These are phyloP conservation scores for Cylindrotheca fusiformis DNA, from an alignment of 108 stramenopile genomes.

Conservation along the genomic window DNA sequence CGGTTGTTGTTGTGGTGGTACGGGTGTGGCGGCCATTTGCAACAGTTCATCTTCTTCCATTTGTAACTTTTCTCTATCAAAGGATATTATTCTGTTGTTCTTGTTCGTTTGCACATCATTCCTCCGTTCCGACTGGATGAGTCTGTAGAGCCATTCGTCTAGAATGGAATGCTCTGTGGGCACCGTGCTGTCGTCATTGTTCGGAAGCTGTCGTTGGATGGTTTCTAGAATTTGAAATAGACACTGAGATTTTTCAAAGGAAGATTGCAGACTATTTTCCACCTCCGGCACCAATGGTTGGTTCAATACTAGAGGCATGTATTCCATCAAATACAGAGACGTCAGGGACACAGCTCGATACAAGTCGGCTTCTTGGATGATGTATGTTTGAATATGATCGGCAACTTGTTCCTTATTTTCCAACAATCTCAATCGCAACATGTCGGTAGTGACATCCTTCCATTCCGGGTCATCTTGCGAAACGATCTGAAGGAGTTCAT, in stretches of 20 bases:
- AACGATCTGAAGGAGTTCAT: too few relatives aligned
- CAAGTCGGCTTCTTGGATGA: conserved; percentile 11
- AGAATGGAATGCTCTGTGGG: not conserved
- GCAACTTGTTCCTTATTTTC: too few relatives aligned
- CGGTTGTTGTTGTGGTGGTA: conserved; percentile 7
- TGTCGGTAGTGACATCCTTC: too few relatives aligned
- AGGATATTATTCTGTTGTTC: conserved; percentile 6
- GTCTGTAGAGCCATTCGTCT: not conserved
- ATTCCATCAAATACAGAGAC: conserved; percentile 4
- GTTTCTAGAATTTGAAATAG: not conserved
- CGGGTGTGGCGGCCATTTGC: conserved; percentile 34
- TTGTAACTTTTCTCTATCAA: conserved; percentile 24
- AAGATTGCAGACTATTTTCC: not conserved
- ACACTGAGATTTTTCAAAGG: not conserved
- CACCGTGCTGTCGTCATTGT: not conserved
- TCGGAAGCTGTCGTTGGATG: not conserved
- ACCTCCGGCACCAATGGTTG: not conserved
- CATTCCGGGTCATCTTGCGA: too few relatives aligned
- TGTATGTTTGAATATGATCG: too few relatives aligned
- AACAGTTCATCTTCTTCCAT: conserved; percentile 25
- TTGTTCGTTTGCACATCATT: conserved; percentile 6
- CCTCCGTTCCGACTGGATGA: not conserved
- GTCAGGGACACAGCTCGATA: conserved; percentile 12
- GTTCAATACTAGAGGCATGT: not conserved
- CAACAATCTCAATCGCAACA: too few relatives aligned